Percentiles rank a stretch among this genome's conserved stretches.
Conservation (phyloP, 2,329 filamentous ascomycete genomes). For the Rhynchosporium agropyri region DNA sequence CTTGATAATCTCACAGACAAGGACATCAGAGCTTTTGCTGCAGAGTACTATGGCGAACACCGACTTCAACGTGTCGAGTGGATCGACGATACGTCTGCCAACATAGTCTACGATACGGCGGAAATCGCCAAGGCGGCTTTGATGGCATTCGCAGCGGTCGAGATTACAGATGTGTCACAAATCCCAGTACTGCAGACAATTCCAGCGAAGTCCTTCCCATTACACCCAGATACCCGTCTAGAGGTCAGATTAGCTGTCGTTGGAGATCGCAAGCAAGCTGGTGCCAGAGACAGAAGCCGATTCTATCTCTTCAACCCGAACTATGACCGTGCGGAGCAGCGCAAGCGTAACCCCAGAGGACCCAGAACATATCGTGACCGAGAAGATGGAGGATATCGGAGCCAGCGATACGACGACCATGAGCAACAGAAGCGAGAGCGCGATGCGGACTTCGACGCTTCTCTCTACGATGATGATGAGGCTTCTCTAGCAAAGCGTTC, state of each 20-base stretch:
- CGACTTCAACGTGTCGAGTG: constrained; percentile 74
- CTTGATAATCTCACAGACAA: constrained; percentile 79
- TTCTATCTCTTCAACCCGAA: constrained; percentile 94
- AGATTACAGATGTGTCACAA: constrained; percentile 56
- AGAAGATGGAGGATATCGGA: constrained; percentile 49
- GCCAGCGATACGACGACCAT: constrained; percentile 48
- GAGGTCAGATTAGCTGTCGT: constrained; percentile 73
- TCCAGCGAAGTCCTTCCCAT: constrained; percentile 68
- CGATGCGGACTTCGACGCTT: constrained; percentile 66
- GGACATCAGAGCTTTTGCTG: constrained; percentile 76
- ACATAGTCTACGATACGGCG: constrained; percentile 72
- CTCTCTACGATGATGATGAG: constrained; percentile 78
- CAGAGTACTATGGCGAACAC: constrained; percentile 63
- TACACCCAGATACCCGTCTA: constrained; percentile 69
- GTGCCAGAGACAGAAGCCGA: constrained; percentile 78
- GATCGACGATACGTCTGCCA: constrained; percentile 92
- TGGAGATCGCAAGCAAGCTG: constrained; percentile 77
- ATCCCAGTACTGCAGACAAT: constrained; percentile 65
- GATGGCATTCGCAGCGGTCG: constrained; percentile 50
- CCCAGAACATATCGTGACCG: constrained; percentile 64
- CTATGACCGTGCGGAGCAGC: constrained; percentile 76
- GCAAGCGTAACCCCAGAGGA: constrained; percentile 52
- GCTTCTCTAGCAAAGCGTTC: constrained; percentile 41
- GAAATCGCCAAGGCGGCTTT: constrained; percentile 57
- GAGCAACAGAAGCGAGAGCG: constrained; percentile 50